Percentiles rank a stretch among this genome's conserved stretches.
These are phyloP conservation scores for Syzygium aromaticum DNA, from an alignment of 345 rosid species.

Conservation along the genomic window DNA sequence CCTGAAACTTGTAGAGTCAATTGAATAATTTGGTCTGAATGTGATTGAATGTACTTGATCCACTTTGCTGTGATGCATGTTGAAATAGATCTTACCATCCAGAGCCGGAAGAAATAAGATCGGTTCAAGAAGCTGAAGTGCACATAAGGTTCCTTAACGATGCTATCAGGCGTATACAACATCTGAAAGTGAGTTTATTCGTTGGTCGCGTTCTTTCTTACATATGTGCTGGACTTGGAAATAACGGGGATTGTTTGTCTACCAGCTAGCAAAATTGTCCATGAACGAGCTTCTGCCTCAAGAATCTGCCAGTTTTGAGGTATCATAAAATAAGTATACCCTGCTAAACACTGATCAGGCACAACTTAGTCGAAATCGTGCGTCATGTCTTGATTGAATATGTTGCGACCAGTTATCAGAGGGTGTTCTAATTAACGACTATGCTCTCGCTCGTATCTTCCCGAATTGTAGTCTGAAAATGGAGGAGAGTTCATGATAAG, in stretches of 20 bases:
- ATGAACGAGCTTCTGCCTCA: neutral
- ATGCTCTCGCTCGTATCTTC: neutral
- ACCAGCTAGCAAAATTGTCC: neutral
- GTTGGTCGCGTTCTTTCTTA: neutral
- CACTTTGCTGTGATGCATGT: neutral
- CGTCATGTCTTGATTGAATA: neutral
- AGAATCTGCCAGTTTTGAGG: neutral
- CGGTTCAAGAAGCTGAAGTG: slow-evolving; percentile 2
- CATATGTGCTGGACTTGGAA: neutral
- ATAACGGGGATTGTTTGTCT: neutral
- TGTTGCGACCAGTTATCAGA: neutral
- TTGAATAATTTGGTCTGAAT: neutral
- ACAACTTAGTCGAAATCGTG: neutral
- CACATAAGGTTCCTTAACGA: neutral
- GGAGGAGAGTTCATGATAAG: neutral
- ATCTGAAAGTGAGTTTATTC: slow-evolving; percentile 10
- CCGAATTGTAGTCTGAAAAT: neutral
- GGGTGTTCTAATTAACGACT: neutral
- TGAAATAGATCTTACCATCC: slow-evolving; percentile 12
- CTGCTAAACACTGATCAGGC: neutral
- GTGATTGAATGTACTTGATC: neutral
- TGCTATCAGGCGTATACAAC: slow-evolving; percentile 9
- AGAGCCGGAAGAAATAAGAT: slow-evolving; percentile 1
- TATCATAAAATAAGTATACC: neutral
- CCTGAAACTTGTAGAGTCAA: neutral